These are phyloP conservation scores for Volutella citrinella DNA, from an alignment of 2,329 filamentous ascomycete genomes.

Conservation along the genomic window DNA sequence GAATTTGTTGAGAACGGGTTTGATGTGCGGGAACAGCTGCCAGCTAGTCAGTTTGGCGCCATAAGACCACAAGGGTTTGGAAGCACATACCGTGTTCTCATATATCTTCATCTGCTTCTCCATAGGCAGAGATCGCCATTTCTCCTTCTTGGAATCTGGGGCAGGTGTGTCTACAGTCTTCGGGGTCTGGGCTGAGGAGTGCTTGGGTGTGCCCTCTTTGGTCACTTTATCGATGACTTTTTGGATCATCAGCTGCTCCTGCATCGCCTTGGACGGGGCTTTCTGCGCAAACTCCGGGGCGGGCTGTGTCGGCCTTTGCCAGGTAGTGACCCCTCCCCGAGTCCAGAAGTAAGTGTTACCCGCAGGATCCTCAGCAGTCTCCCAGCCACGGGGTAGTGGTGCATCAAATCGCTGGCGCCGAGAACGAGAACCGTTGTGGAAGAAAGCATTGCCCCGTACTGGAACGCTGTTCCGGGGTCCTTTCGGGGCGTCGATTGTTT, in stretches of 20 bases:
- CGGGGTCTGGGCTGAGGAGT: slow-evolving; percentile 60
- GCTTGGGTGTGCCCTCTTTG: slow-evolving; percentile 56
- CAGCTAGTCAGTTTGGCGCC: too few relatives aligned
- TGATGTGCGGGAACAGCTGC: slow-evolving; percentile 80
- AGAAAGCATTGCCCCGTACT: slow-evolving; percentile 52
- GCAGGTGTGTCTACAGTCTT: slow-evolving; percentile 54
- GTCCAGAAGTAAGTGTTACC: slow-evolving; percentile 86
- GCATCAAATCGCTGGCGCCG: slow-evolving; percentile 54
- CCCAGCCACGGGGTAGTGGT: slow-evolving; percentile 82
- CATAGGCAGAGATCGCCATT: slow-evolving; percentile 65
- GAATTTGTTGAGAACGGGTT: slow-evolving; percentile 83
- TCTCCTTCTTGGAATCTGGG: slow-evolving; percentile 62
- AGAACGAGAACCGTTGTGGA: slow-evolving; percentile 43
- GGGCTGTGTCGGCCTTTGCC: slow-evolving; percentile 72
- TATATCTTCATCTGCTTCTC: slow-evolving; percentile 96
- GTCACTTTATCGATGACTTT: slow-evolving; percentile 84
- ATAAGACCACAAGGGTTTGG: too few relatives aligned
- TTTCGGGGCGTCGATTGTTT: slow-evolving; percentile 52
- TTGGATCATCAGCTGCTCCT: slow-evolving; percentile 72
- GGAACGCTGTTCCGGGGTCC: slow-evolving; percentile 59
- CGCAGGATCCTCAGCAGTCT: slow-evolving; percentile 65
- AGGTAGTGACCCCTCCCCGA: slow-evolving; percentile 72
- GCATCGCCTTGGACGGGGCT: slow-evolving; percentile 58
- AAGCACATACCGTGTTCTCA: slow-evolving; percentile 77
- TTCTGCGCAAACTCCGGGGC: slow-evolving; percentile 63